These are phyloP conservation scores for Myxozyma lipomycoides DNA, from an alignment of 805 yeast genomes.

Conservation along the genomic window DNA sequence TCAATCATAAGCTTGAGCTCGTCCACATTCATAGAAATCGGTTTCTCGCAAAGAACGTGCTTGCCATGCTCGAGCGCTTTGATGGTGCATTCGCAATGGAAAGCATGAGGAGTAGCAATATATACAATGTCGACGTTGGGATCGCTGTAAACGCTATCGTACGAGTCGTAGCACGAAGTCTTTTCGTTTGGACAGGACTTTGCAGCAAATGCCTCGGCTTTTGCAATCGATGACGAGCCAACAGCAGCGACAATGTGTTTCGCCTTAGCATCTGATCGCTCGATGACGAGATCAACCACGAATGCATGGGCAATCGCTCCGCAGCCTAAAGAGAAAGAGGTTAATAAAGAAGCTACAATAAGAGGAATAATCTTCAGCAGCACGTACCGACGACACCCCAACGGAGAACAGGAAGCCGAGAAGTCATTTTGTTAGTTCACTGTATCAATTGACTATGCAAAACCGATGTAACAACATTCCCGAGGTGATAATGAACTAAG, in stretches of 20 bases:
- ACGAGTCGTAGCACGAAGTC: conserved; percentile 30
- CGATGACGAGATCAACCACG: conserved; percentile 30
- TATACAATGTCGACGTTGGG: conserved; percentile 47
- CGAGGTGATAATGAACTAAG: too few species aligned
- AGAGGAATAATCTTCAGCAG: not conserved
- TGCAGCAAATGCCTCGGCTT: not conserved
- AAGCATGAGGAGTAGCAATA: conserved; percentile 46
- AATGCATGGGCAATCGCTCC: conserved; percentile 34
- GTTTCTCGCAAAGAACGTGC: conserved; percentile 54
- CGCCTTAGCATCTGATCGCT: conserved; percentile 18
- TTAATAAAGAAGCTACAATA: not conserved
- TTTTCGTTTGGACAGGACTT: not conserved
- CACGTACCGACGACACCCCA: not conserved
- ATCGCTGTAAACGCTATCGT: conserved; percentile 44
- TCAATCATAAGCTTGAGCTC: conserved; percentile 44
- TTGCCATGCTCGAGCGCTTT: conserved; percentile 44
- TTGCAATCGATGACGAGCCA: conserved; percentile 30
- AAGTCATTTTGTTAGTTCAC: not conserved
- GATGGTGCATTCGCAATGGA: conserved; percentile 46
- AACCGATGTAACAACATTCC: not conserved
- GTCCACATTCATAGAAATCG: conserved; percentile 45
- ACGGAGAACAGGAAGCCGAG: not conserved
- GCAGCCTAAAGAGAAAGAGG: conserved; percentile 12
- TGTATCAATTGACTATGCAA: not conserved
- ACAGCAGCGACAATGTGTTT: conserved; percentile 31